These are phyloP conservation scores for Litsea cubeba DNA, from an alignment of 164 flowering plant species.

Conservation along the genomic window DNA sequence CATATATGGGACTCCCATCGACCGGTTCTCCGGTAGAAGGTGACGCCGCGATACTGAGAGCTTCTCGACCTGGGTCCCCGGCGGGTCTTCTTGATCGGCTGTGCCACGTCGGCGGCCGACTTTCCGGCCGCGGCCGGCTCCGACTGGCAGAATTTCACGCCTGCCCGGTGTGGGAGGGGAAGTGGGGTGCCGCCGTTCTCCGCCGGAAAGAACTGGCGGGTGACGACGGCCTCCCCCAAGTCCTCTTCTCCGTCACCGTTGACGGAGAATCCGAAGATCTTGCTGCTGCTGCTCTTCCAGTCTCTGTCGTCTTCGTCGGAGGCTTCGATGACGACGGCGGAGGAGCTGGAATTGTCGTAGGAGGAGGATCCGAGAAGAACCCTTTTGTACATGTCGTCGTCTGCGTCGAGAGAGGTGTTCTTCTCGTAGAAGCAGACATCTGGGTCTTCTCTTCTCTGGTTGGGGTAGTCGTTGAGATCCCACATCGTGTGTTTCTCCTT, in stretches of 20 bases:
- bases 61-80: conserved; percentile 94
- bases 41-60: conserved; percentile 75
- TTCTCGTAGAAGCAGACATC: conserved; percentile 30
- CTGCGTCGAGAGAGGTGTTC: conserved; percentile 36
- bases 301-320: conserved; percentile 47
- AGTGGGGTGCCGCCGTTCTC: conserved; percentile 30
- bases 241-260: too few relatives aligned
- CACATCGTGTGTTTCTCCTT: conserved; percentile 39
- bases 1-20: conserved; percentile 99
- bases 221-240: conserved; percentile 38
- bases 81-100: conserved; percentile 83
- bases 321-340: conserved; percentile 47
- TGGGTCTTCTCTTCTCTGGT: conserved; percentile 16
- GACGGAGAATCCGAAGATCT: conserved; percentile 60
- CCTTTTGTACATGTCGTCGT: conserved; percentile 3
- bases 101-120: conserved; percentile 22
- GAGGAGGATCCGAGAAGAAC: not conserved
- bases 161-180: conserved; percentile 88
- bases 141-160: conserved; percentile 69
- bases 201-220: conserved; percentile 90
- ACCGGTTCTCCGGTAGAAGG: conserved; percentile 68
- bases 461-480: conserved; percentile 84
- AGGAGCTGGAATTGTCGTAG: conserved; percentile 62
- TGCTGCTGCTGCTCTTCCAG: conserved; percentile 24
- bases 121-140: conserved; percentile 22